A percentile compares a stretch with the other conserved stretches of the same genome.
phyloP scores from a whole-genome alignment of 495 filamentous ascomycete genomes.

The Wilcoxina mikolae region DNA sequence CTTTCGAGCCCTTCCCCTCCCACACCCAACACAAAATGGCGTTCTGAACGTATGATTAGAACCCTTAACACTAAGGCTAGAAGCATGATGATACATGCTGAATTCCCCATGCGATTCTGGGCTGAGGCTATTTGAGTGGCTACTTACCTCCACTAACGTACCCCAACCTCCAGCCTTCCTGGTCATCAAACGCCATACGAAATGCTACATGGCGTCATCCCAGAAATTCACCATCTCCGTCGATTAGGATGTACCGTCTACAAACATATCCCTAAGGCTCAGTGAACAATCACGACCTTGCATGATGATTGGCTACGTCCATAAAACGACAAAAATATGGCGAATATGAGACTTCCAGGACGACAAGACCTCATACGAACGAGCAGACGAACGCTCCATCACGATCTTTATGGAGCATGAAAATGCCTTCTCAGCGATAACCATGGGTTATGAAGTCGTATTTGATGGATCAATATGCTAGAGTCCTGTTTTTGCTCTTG shows the following conservation, averaged over 20 bases:
- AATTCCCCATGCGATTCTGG: constrained; percentile 1
- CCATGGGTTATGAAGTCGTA: too few relatives aligned
- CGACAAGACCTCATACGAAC: too few relatives aligned
- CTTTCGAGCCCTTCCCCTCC: not conserved
- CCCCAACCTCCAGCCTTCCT: not conserved
- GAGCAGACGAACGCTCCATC: too few relatives aligned
- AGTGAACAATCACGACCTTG: too few relatives aligned
- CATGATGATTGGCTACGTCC: too few relatives aligned
- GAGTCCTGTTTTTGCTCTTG: too few relatives aligned
- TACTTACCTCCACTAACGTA: constrained; percentile 1
- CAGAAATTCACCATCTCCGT: constrained; percentile 5
- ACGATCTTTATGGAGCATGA: too few relatives aligned
- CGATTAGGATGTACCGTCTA: constrained; percentile 7
- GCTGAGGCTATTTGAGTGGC: constrained; percentile 1
- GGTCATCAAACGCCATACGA: not conserved
- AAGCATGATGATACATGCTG: not conserved
- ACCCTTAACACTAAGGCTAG: not conserved
- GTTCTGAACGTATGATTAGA: not conserved
- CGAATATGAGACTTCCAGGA: too few relatives aligned
- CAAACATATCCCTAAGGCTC: too few relatives aligned
- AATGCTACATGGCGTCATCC: not conserved
- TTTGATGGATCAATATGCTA: too few relatives aligned
- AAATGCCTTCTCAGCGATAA: too few relatives aligned
- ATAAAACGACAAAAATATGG: too few relatives aligned
- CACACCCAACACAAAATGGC: constrained; percentile 9